Evolutionary conservation across 306 rosid genomes (phyloP).

Genomic region (Malus fusca): DNA sequence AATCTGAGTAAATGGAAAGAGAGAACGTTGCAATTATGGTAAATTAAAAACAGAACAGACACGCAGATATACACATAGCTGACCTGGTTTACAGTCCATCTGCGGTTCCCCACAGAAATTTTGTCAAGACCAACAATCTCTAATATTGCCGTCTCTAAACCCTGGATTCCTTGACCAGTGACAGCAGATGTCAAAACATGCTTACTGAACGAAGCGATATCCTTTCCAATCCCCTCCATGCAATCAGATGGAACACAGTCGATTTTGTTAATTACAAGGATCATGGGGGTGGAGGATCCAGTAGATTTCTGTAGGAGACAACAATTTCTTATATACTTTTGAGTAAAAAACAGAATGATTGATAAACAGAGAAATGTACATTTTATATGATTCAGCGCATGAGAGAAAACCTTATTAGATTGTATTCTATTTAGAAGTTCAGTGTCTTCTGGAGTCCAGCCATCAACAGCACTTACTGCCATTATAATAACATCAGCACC

Average conservation of each 20-base stretch:
- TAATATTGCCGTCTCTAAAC: slow-evolving; percentile 64
- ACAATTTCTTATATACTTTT: background rate
- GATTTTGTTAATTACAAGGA: slow-evolving; percentile 85
- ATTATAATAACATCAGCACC: slow-evolving; percentile 86
- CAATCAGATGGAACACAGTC: slow-evolving; percentile 48
- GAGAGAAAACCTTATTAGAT: slow-evolving; percentile 51
- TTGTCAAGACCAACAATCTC: slow-evolving; percentile 72
- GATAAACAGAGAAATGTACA: background rate
- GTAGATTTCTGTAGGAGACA: slow-evolving; percentile 39
- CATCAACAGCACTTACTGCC: slow-evolving; percentile 82
- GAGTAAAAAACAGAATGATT: background rate
- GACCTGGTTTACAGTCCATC: slow-evolving; percentile 95
- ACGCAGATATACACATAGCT: background rate
- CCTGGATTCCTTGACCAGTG: slow-evolving; percentile 80
- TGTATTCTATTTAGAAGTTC: slow-evolving; percentile 68
- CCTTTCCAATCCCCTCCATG: slow-evolving; percentile 30
- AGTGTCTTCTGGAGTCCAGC: slow-evolving; percentile 84
- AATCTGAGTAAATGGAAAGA: background rate
- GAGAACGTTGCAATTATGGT: background rate
- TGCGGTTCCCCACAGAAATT: slow-evolving; percentile 61
- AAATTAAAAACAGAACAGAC: background rate
- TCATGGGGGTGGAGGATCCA: slow-evolving; percentile 65
- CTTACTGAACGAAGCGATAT: slow-evolving; percentile 39
- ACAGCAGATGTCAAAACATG: slow-evolving; percentile 78
- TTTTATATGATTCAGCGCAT: background rate